Base-by-base conservation (phyloP, 768 basidiomycete genomes). In the Candolleomyces eurysporus region DNA sequence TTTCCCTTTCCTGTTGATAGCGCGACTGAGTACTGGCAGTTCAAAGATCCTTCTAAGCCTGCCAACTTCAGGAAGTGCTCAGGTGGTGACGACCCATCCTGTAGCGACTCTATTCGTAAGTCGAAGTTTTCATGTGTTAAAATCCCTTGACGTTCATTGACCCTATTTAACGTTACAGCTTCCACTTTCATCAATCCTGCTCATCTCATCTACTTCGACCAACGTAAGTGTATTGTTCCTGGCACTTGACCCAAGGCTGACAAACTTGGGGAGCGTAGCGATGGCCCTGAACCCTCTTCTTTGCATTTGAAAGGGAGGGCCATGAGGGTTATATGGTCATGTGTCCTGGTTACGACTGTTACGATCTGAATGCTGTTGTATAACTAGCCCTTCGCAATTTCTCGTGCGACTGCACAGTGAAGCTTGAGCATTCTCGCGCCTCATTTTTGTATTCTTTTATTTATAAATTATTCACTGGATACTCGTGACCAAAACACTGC, bases 51-150 rank as follows among this genome's bases (percentile, higher is more conserved):
- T 21, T 69, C 81, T 69, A 61, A 72, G 17, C 66, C 75, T 0
- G 69, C 70, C 42, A 79, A 76, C 46, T 75, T 78, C 46, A 78
- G 71, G 53, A 75, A 75, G 53, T 82, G 80, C 59, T 66, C 70
- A 14, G 77, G 77, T 19, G 72, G 75, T 1, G 84, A 85, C 63
- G 80, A 85, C 56, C 75, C 78, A 10, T 57, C 72, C 9, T 84
- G 83, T 50, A 83, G 83, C 61, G 73, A 72, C 32, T 82, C 75
- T 5, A 78, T 83, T 51, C 72, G 82, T 84, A 65, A 66, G 76
- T 36, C 5, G 36, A 7, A 59, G 9, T 22, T 45, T 60, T 7
- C 36, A 36, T 36, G 36, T 36, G 9, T 19, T 21, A 13, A 14
- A n/a, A 13, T 48, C 26, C 30, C 16, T 9, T 9, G 39, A 5